Evolutionary conservation across 2,329 filamentous ascomycete genomes (phyloP).

Genomic region (Periconia sp.): DNA sequence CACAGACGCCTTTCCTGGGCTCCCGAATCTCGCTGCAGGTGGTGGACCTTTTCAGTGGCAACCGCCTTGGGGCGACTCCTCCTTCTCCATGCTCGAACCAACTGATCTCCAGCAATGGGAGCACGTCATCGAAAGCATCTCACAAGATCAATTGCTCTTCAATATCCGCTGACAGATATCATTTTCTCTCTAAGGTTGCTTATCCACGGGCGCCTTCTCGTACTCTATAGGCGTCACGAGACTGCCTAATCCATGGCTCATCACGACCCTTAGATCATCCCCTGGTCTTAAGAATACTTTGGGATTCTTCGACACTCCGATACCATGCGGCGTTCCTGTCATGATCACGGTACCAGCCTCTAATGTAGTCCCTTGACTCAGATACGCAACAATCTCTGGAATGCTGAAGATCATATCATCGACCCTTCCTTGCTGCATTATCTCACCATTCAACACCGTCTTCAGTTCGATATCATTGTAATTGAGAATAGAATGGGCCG

Average conservation of each 20-base stretch:
- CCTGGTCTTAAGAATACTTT: conserved; percentile 46
- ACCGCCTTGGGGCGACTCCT: conserved; percentile 20
- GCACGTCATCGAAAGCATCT: conserved; percentile 22
- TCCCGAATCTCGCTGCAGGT: conserved; percentile 10
- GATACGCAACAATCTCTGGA: conserved; percentile 50
- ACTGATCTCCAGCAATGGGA: conserved; percentile 25
- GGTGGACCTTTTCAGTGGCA: conserved; percentile 21
- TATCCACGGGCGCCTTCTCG: conserved; percentile 9
- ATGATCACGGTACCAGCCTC: conserved; percentile 53
- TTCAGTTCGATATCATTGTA: conserved; percentile 48
- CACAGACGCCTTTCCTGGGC: conserved; percentile 6
- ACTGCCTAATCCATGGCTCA: conserved; percentile 30
- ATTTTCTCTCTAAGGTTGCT: conserved; percentile 4
- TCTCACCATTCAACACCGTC: conserved; percentile 53
- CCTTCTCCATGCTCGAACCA: conserved; percentile 18
- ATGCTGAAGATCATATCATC: conserved; percentile 57
- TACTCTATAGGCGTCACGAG: conserved; percentile 22
- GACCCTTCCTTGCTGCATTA: conserved; percentile 47
- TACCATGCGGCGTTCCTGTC: conserved; percentile 53
- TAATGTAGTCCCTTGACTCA: conserved; percentile 48
- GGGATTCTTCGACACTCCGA: conserved; percentile 51
- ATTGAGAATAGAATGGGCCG: conserved; percentile 45
- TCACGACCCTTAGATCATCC: conserved; percentile 50
- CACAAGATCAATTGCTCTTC: conserved; percentile 15
- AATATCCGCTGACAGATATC: conserved; percentile 5